Percentiles rank a stretch among this genome's conserved stretches.
Conservation (phyloP, 768 basidiomycete species). For the Lanmaoa rubissima region DNA sequence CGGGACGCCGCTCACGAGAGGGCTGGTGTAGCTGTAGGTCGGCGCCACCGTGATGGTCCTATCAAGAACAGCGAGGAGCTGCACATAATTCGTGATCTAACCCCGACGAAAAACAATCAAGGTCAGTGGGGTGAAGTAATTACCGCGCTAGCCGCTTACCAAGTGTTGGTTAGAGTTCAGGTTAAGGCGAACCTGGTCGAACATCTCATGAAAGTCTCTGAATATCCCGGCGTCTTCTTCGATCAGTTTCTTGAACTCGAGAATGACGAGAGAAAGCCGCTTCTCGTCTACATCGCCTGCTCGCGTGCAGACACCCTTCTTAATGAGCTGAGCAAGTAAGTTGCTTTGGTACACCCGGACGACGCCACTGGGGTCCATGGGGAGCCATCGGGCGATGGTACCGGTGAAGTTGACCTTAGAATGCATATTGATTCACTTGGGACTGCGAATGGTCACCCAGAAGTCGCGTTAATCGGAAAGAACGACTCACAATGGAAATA, state of each 20-base stretch:
- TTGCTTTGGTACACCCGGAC: conserved; percentile 13
- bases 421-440: conserved; percentile 14
- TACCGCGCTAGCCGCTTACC: conserved; percentile 2
- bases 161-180: not conserved
- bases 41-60: conserved; percentile 15
- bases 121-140: not conserved
- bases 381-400: conserved; percentile 20
- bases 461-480: not conserved
- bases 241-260: conserved; percentile 23
- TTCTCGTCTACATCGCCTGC: conserved; percentile 3
- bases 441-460: not conserved
- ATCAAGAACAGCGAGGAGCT: conserved; percentile 12
- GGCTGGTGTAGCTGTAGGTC: conserved; percentile 16
- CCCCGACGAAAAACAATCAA: not conserved
- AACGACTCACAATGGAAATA: conserved; percentile 1
- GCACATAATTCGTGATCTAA: conserved; percentile 4
- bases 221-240: conserved; percentile 18
- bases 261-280: conserved; percentile 13
- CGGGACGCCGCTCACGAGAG: conserved; percentile 24
- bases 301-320: conserved; percentile 6
- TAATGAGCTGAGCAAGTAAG: conserved; percentile 27
- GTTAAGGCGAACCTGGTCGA: conserved; percentile 9
- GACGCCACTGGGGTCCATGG: conserved; percentile 3
- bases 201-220: conserved; percentile 26
- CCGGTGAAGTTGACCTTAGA: conserved; percentile 19